Percentiles rank a stretch among this genome's conserved stretches.
phyloP scores from a whole-genome alignment of 139 green algal species.

The Trebouxia sp. region DNA sequence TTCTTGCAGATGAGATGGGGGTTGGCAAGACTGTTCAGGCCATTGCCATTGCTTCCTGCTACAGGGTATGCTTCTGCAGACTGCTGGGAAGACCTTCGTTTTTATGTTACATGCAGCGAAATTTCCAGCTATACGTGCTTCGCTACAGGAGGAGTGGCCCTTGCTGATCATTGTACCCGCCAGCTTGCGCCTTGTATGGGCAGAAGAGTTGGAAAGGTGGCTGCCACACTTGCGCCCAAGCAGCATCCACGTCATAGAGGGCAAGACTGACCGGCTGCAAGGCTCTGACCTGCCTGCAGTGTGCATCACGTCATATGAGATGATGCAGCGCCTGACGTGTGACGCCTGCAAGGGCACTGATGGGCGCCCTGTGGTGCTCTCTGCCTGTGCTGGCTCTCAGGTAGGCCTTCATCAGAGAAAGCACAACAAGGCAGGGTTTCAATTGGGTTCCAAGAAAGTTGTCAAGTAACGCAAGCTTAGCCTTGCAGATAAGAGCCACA shows the following conservation, averaged over 20 bases:
- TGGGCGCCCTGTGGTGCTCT: background rate
- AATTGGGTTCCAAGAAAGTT: too few relatives aligned
- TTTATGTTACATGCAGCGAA: background rate
- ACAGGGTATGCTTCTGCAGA: slow-evolving; percentile 56
- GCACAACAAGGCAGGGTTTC: background rate
- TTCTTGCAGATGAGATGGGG: slow-evolving; percentile 97
- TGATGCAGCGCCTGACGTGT: slow-evolving; percentile 83
- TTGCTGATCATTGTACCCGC: slow-evolving; percentile 90
- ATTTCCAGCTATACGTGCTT: background rate
- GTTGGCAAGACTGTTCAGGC: slow-evolving; percentile 94
- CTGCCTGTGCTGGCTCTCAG: slow-evolving; percentile 4
- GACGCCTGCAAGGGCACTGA: slow-evolving; percentile 50
- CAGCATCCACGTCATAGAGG: slow-evolving; percentile 76
- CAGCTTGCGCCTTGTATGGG: slow-evolving; percentile 88
- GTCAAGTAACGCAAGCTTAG: too few relatives aligned
- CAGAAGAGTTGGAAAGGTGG: slow-evolving; percentile 95
- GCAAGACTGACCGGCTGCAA: slow-evolving; percentile 47
- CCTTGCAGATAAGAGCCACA: too few relatives aligned
- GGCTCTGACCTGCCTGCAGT: slow-evolving; percentile 38
- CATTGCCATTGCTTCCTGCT: slow-evolving; percentile 86
- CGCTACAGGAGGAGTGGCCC: slow-evolving; percentile 82
- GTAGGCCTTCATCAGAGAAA: background rate
- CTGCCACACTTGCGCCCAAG: slow-evolving; percentile 78
- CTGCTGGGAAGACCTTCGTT: background rate
- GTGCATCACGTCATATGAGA: slow-evolving; percentile 87